A percentile compares a stretch with the other conserved stretches of the same genome.
phyloP scores from a whole-genome alignment of 805 yeast genomes.

The Sugiyamaella mastotermitis region DNA sequence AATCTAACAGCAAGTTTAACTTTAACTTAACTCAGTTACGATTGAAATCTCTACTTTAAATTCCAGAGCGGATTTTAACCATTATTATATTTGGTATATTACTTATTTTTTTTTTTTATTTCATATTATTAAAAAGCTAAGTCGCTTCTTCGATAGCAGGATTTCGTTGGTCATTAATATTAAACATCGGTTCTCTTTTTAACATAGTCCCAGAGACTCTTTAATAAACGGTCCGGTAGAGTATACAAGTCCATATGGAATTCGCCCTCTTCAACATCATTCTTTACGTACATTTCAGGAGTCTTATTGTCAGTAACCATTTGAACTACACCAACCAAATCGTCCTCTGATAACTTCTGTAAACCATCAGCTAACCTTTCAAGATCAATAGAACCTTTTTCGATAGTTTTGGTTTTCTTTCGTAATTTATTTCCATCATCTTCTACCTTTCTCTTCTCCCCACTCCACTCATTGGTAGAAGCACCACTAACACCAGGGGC shows the following conservation, averaged over 20 bases:
- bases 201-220: constrained; percentile 92
- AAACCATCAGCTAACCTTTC: constrained; percentile 87
- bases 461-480: constrained; percentile 16
- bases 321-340: constrained; percentile 88
- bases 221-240: constrained; percentile 82
- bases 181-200: constrained; percentile 47
- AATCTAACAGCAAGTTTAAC: no score
- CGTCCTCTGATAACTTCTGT: constrained; percentile 86
- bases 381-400: constrained; percentile 65
- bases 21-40: no score
- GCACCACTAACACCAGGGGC: constrained; percentile 23
- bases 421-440: constrained; percentile 23
- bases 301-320: constrained; percentile 96
- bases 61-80: no score
- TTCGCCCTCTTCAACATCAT: constrained; percentile 95
- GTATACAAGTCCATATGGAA: constrained; percentile 94
- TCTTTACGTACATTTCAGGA: constrained; percentile 90
- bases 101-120: no score
- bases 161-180: no score
- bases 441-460: constrained; percentile 36
- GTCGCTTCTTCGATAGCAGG: no score
- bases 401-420: constrained; percentile 35
- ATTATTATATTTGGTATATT: no score
- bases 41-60: no score
- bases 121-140: no score